Evolutionary conservation across 768 basidiomycete genomes (phyloP).

Genomic region (Auricularia sp.): DNA sequence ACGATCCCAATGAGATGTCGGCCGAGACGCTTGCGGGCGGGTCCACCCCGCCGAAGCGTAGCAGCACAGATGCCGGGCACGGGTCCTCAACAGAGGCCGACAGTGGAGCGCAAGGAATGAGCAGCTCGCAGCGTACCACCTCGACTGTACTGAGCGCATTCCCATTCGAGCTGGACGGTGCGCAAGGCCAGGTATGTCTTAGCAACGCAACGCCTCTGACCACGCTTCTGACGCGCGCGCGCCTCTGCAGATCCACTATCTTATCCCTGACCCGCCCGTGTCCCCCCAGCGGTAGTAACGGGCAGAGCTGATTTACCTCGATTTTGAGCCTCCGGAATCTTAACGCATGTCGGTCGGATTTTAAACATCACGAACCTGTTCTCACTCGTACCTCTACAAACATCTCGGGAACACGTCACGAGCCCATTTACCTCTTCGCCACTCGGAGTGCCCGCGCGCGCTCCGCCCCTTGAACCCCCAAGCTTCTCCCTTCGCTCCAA

Average conservation of each 20-base stretch:
- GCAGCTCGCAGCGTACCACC: neutral
- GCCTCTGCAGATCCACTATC: neutral
- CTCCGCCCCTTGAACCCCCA: too few relatives aligned
- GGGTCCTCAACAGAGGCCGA: neutral
- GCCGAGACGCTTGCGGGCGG: neutral
- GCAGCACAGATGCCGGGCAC: neutral
- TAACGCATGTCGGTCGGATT: too few relatives aligned
- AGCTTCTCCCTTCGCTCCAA: too few relatives aligned
- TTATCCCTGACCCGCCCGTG: slow-evolving; percentile 1
- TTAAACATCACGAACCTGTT: too few relatives aligned
- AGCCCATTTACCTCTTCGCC: too few relatives aligned
- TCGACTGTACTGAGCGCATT: neutral
- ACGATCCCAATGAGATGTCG: slow-evolving; percentile 23
- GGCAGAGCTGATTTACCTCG: neutral
- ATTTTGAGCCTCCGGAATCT: neutral
- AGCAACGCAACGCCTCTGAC: neutral
- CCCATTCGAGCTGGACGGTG: slow-evolving; percentile 1
- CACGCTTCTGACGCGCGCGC: neutral
- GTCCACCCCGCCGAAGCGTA: neutral
- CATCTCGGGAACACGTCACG: too few relatives aligned
- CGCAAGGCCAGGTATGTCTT: neutral
- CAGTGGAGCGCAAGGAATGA: neutral
- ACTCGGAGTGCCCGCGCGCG: too few relatives aligned
- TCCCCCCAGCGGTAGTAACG: neutral
- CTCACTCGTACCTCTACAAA: too few relatives aligned